Conservation (phyloP, 202 grass and related monocot species). For the Elaeis oleifera region DNA sequence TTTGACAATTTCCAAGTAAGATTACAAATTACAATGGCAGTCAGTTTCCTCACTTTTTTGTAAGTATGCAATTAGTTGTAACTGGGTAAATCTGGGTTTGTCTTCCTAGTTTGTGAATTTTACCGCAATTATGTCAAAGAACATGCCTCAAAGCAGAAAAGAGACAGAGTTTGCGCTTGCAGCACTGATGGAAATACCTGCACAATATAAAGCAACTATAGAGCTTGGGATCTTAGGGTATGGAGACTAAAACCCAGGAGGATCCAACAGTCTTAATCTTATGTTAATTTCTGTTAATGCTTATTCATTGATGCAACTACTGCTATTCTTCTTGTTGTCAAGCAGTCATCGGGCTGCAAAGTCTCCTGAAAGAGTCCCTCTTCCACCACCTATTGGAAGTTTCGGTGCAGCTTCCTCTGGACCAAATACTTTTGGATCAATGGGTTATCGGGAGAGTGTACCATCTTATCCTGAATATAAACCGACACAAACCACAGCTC, state of each 20-base stretch:
- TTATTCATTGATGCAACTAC: constrained; percentile 16
- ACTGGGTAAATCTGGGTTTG: not conserved
- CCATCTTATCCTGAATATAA: not conserved
- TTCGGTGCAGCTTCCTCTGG: constrained; percentile 40
- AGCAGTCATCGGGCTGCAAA: constrained; percentile 39
- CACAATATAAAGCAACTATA: constrained; percentile 88
- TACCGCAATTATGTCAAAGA: constrained; percentile 78
- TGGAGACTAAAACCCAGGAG: constrained; percentile 17
- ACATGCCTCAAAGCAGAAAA: constrained; percentile 51
- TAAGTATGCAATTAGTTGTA: not conserved
- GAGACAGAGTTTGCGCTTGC: constrained; percentile 88
- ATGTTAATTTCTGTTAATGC: constrained; percentile 4
- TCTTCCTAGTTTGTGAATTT: constrained; percentile 89
- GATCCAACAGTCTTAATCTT: constrained; percentile 6
- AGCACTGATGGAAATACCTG: constrained; percentile 92
- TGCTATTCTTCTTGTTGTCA: constrained; percentile 27
- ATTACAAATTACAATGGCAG: not conserved
- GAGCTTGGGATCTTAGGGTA: constrained; percentile 90
- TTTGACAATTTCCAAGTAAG: constrained; percentile 96
- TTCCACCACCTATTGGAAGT: constrained; percentile 63
- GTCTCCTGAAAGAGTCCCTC: constrained; percentile 58
- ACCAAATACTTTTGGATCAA: constrained; percentile 30
- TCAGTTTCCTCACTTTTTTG: not conserved
- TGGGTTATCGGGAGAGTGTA: constrained; percentile 18
- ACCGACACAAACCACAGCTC: not conserved